Evolutionary conservation across 805 yeast genomes (phyloP).

Genomic region (Ogataea nitratoaversa): DNA sequence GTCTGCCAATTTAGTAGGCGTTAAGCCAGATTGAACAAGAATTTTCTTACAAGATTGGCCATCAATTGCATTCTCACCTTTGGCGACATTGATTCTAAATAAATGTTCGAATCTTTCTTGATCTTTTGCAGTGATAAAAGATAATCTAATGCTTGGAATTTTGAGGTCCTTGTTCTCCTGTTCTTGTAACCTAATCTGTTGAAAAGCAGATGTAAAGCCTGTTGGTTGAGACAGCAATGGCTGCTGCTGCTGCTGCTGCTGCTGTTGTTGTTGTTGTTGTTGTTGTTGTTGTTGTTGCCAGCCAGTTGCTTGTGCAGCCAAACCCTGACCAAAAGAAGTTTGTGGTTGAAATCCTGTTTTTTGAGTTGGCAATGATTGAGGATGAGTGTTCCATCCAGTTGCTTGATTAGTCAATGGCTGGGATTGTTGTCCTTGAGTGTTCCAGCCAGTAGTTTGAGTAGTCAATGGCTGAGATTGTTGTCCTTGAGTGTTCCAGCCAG

Average conservation of each 20-base stretch:
- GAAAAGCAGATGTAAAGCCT: constrained; percentile 37
- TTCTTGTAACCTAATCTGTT: constrained; percentile 12
- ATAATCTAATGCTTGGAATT: constrained; percentile 71
- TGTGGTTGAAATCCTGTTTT: constrained; percentile 39
- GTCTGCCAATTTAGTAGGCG: constrained; percentile 71
- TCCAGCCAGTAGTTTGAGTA: constrained; percentile 27
- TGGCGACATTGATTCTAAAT: constrained; percentile 72
- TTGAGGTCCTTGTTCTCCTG: constrained; percentile 52
- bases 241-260: constrained; percentile 13
- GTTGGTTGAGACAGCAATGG: constrained; percentile 40
- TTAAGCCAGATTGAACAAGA: constrained; percentile 71
- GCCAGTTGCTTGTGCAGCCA: constrained; percentile 41
- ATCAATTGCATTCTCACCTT: constrained; percentile 61
- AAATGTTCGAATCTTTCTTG: constrained; percentile 83
- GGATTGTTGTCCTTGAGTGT: constrained; percentile 16
- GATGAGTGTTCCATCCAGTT: constrained; percentile 36
- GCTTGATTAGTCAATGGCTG: constrained; percentile 28
- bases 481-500: constrained; percentile 21
- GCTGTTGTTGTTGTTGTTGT: constrained; percentile 15
- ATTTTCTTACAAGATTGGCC: constrained; percentile 78
- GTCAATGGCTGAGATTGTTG: constrained; percentile 14
- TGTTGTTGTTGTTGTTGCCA: constrained; percentile 25
- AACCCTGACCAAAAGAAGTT: constrained; percentile 32
- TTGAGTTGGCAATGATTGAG: constrained; percentile 32
- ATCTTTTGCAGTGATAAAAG: constrained; percentile 81